Evolutionary conservation across 192 early-diverging fungal species (phyloP), one percentile per base, ranked within the genome.

Genomic region (Blastocladiella britannica): DNA sequence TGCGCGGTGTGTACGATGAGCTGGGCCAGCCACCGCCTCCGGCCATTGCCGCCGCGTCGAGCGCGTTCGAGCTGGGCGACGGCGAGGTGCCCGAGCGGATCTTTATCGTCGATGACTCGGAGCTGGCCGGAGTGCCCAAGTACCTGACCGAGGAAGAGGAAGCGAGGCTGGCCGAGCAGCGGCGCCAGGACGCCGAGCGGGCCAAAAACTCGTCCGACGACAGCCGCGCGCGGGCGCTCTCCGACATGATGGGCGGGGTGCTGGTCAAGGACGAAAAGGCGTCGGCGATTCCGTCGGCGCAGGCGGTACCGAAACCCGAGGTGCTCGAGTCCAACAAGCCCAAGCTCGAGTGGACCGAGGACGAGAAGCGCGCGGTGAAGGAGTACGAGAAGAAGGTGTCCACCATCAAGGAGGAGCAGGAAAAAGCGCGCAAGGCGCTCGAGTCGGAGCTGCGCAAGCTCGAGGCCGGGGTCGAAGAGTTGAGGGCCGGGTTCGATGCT

Each of bases 381-480:
- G 78, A 80, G 62, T 80, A 70, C 65, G 78, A 80, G 61, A 80
- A 80, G 62, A 80, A 80, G 56, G 52, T 79, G 37, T 70, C 70
- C 22, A 64, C 70, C 4, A 68, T 70, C 25, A 80, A 77, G 67
- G 78, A 80, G 47, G 78, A 80, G 63, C 74, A 76, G 62, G 78
- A 80, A 55, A 80, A 80, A 58, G 65, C 70, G 43, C 61, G 68
- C 7, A 80, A 80, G 60, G 77, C 76, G 7, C 65, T 80, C 23
- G 78, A 80, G 62, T 80, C 78, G 18, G 78, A 80, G 37, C 63
- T 80, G 23, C 58, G 66, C 7, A 80, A 80, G 63, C 66, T 79
- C 20, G 72, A 77, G 61, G 58, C 61, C 7, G 29, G 47, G 24
- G 77, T 80, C 29, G 23, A 51, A 7, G 78, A 80, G n/a, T 60